phyloP scores from a whole-genome alignment of 495 filamentous ascomycete genomes.

The Neurospora sp. region DNA sequence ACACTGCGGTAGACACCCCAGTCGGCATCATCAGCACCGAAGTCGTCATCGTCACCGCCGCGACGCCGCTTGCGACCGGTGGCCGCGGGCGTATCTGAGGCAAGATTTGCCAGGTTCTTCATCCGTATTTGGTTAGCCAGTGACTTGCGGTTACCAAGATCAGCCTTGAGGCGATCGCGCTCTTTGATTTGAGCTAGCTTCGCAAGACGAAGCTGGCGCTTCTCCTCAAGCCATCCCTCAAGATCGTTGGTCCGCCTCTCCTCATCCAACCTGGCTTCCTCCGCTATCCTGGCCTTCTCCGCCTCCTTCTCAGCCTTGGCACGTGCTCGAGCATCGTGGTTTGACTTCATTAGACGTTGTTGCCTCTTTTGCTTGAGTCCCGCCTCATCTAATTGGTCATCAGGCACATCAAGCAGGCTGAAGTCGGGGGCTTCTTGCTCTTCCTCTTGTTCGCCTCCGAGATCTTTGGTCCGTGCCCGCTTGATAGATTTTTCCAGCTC shows the following conservation, averaged over 20 bases:
- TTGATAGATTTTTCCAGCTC: slow-evolving; percentile 85
- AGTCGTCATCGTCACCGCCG: slow-evolving; percentile 74
- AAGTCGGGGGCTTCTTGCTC: slow-evolving; percentile 69
- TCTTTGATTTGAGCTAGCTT: slow-evolving; percentile 84
- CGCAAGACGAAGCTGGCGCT: slow-evolving; percentile 60
- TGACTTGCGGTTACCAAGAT: slow-evolving; percentile 91
- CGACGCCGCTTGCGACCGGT: slow-evolving; percentile 67
- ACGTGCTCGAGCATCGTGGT: slow-evolving; percentile 80
- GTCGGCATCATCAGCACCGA: slow-evolving; percentile 94
- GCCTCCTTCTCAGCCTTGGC: slow-evolving; percentile 93
- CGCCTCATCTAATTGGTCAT: slow-evolving; percentile 88
- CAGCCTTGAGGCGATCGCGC: slow-evolving; percentile 79
- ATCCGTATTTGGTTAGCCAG: slow-evolving; percentile 92
- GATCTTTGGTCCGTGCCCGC: slow-evolving; percentile 80
- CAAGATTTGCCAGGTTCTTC: slow-evolving; percentile 95
- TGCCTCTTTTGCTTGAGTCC: slow-evolving; percentile 81
- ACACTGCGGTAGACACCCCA: slow-evolving; percentile 94
- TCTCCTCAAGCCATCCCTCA: slow-evolving; percentile 76
- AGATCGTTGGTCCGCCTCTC: slow-evolving; percentile 77
- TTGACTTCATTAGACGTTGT: slow-evolving; percentile 85
- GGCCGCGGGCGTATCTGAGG: slow-evolving; percentile 67
- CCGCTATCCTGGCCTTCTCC: slow-evolving; percentile 72
- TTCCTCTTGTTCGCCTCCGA: slow-evolving; percentile 74
- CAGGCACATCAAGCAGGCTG: slow-evolving; percentile 77
- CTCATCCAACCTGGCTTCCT: slow-evolving; percentile 71